These are phyloP conservation scores for Decorospora gaudefroyi DNA, from an alignment of 2,329 filamentous ascomycete genomes.

Conservation along the genomic window DNA sequence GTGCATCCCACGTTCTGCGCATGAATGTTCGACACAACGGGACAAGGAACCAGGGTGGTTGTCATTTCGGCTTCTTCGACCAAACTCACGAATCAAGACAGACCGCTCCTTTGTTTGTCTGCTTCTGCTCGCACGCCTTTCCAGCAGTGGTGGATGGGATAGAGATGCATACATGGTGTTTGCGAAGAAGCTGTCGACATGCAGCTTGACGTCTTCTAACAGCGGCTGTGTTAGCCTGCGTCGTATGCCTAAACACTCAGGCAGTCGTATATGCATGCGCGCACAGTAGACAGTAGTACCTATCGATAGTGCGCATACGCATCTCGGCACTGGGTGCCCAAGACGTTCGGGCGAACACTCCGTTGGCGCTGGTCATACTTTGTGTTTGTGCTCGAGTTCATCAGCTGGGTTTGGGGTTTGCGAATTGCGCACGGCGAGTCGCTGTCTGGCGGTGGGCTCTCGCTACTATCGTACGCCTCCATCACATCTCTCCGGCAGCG, in stretches of 20 bases:
- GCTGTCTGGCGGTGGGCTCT: constrained; percentile 13
- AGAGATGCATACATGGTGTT: constrained; percentile 11
- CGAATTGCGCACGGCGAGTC: constrained; percentile 20
- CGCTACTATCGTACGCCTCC: constrained; percentile 18
- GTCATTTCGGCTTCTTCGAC: constrained; percentile 30
- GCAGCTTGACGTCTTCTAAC: constrained; percentile 9
- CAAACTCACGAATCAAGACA: constrained; percentile 30
- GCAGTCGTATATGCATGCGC: constrained; percentile 12
- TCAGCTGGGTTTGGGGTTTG: constrained; percentile 4
- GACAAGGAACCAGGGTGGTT: constrained; percentile 25
- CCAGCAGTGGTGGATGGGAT: constrained; percentile 12
- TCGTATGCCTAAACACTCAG: constrained; percentile 8
- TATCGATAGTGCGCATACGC: constrained; percentile 11
- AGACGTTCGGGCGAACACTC: constrained; percentile 5
- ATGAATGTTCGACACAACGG: constrained; percentile 30
- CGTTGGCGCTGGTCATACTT: constrained; percentile 13
- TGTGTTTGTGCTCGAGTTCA: constrained; percentile 12
- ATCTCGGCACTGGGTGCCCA: background rate
- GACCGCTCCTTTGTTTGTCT: constrained; percentile 18
- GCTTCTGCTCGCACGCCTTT: constrained; percentile 12
- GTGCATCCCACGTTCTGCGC: constrained; percentile 11
- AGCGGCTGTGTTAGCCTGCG: background rate
- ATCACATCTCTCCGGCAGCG: constrained; percentile 20
- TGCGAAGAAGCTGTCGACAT: constrained; percentile 12
- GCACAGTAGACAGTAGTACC: constrained; percentile 9